These are phyloP conservation scores for Salmacisia buchloeana DNA, from an alignment of 1,284 basidiomycete genomes.

Conservation along the genomic window DNA sequence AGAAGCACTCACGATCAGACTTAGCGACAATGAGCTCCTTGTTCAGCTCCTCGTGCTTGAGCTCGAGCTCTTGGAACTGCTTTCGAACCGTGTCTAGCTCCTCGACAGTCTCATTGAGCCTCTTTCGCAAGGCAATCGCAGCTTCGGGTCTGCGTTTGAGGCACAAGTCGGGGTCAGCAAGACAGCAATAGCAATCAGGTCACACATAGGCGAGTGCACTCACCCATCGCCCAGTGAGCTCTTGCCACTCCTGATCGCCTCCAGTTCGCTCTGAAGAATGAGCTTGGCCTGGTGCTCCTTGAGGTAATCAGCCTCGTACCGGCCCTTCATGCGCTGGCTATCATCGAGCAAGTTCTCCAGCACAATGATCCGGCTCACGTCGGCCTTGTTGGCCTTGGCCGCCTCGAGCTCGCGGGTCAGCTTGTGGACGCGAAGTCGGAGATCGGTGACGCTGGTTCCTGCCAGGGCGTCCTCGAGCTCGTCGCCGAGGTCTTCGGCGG, in stretches of 20 bases:
- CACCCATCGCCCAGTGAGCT: constrained; percentile 65
- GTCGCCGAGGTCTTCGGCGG: constrained; percentile 59
- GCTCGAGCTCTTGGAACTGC: constrained; percentile 66
- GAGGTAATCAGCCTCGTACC: constrained; percentile 84
- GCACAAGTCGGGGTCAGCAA: too few species aligned
- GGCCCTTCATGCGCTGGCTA: constrained; percentile 76
- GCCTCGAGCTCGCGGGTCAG: constrained; percentile 76
- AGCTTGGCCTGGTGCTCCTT: constrained; percentile 76
- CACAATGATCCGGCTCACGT: constrained; percentile 69
- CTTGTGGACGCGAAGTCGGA: constrained; percentile 76
- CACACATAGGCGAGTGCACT: not conserved
- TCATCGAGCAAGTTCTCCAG: constrained; percentile 86
- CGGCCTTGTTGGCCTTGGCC: constrained; percentile 67
- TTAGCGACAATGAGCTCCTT: constrained; percentile 75
- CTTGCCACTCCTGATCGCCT: constrained; percentile 81
- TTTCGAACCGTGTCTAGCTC: constrained; percentile 69
- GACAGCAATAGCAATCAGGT: constrained; percentile 5
- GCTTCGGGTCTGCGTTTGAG: constrained; percentile 64
- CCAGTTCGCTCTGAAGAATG: constrained; percentile 71
- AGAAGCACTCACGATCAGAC: constrained; percentile 66
- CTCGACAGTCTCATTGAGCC: constrained; percentile 78
- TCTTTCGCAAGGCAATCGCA: constrained; percentile 75
- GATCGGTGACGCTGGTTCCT: constrained; percentile 74
- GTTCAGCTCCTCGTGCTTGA: constrained; percentile 63
- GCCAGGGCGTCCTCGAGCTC: constrained; percentile 78